phyloP scores from a whole-genome alignment of 495 filamentous ascomycete species.

The Penicillium psychrofluorescens region DNA sequence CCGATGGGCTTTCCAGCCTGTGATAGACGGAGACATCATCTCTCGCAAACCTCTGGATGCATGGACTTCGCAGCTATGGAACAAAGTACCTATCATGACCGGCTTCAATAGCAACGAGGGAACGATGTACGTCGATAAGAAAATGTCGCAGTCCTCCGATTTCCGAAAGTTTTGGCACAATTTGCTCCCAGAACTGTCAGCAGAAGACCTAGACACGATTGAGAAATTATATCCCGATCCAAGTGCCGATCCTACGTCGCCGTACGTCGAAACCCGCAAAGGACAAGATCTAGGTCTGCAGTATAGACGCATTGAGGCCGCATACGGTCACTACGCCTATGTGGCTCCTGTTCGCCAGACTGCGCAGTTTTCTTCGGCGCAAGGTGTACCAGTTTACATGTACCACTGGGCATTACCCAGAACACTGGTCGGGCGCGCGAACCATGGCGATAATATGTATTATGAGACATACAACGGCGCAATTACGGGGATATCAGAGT shows the following conservation, averaged over 20 bases:
- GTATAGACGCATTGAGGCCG: slow-evolving; percentile 52
- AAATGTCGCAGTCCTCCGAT: slow-evolving; percentile 32
- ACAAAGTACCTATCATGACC: slow-evolving; percentile 55
- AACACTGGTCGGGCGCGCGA: slow-evolving; percentile 40
- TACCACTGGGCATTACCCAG: slow-evolving; percentile 53
- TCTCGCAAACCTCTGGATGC: slow-evolving; percentile 47
- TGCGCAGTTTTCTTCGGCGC: slow-evolving; percentile 38
- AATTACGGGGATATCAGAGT: slow-evolving; percentile 27
- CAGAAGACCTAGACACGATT: slow-evolving; percentile 40
- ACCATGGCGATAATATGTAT: slow-evolving; percentile 53
- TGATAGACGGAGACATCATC: slow-evolving; percentile 53
- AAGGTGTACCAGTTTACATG: slow-evolving; percentile 40
- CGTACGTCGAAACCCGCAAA: slow-evolving; percentile 28
- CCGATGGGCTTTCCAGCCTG: slow-evolving; percentile 62
- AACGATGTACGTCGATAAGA: slow-evolving; percentile 47
- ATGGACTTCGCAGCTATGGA: slow-evolving; percentile 43
- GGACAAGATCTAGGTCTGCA: slow-evolving; percentile 42
- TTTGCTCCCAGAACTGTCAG: slow-evolving; percentile 46
- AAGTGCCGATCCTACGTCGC: slow-evolving; percentile 17
- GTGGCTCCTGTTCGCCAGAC: slow-evolving; percentile 59
- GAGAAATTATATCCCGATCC: slow-evolving; percentile 53
- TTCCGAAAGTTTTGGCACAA: slow-evolving; percentile 49
- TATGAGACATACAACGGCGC: slow-evolving; percentile 48
- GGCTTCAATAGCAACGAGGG: slow-evolving; percentile 64
- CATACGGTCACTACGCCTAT: slow-evolving; percentile 61